phyloP scores from a whole-genome alignment of 805 yeast species.

The Hanseniaspora valbyensis region DNA sequence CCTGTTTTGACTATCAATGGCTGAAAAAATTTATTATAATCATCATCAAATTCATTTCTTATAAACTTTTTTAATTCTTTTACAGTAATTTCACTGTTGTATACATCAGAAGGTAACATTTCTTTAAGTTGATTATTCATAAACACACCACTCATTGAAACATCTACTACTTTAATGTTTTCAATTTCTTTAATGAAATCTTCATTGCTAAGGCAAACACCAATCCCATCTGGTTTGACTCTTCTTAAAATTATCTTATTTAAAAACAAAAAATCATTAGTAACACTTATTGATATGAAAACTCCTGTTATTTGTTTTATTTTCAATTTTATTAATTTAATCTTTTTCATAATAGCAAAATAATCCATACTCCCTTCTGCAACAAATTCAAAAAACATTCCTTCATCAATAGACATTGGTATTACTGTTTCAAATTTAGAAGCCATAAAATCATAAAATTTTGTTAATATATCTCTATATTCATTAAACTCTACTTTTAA shows the following conservation, averaged over 20 bases:
- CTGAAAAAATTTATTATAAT: too few species aligned
- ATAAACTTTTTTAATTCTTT: not conserved
- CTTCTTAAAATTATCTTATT: slow-evolving; percentile 62
- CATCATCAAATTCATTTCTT: not conserved
- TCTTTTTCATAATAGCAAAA: slow-evolving; percentile 27
- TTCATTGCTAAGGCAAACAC: slow-evolving; percentile 25
- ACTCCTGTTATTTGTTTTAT: slow-evolving; percentile 63
- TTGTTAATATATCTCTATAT: slow-evolving; percentile 55
- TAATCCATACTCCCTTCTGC: slow-evolving; percentile 24
- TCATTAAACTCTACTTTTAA: slow-evolving; percentile 44
- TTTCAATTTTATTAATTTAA: slow-evolving; percentile 32
- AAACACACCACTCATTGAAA: slow-evolving; percentile 20
- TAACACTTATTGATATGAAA: slow-evolving; percentile 54
- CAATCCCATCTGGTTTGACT: slow-evolving; percentile 73
- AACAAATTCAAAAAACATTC: slow-evolving; percentile 33
- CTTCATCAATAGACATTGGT: slow-evolving; percentile 91
- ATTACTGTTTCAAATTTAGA: slow-evolving; percentile 38
- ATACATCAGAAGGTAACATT: not conserved
- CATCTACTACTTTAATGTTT: slow-evolving; percentile 28
- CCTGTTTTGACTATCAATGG: not conserved
- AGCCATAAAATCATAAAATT: slow-evolving; percentile 49
- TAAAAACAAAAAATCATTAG: slow-evolving; percentile 37
- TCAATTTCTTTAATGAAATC: slow-evolving; percentile 32
- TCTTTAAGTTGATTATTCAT: not conserved
- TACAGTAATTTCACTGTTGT: not conserved